Base-by-base conservation (phyloP, 495 filamentous ascomycete species). In the Aspergillus wentii region DNA sequence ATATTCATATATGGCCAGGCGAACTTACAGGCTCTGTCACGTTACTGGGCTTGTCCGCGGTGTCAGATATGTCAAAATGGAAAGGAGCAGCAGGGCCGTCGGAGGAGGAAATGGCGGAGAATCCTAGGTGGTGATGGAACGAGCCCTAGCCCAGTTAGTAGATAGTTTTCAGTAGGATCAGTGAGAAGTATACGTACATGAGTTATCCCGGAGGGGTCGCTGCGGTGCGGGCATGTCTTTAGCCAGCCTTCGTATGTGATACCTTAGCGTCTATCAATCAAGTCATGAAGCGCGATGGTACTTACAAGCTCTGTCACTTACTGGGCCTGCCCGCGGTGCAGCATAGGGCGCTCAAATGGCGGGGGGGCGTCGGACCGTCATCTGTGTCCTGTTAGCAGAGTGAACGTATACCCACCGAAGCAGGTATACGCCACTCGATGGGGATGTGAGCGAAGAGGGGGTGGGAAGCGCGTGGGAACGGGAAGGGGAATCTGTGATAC, bases 231-330 rank as follows among this genome's bases (percentile, higher is more conserved):
- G 18, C 33, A 4, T 30, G 21, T 41, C 33, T 46, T 46, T 46
- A 46, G 32, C 37, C 38, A 46, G 43, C 43, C 43, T 46, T 19
- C 10, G 8, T 18, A 14, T 14, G n/a, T n/a, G n/a, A n/a, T n/a
- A n/a, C n/a, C n/a, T n/a, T n/a, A n/a, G n/a, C n/a, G n/a, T n/a
- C n/a, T n/a, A n/a, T n/a, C n/a, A n/a, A n/a, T n/a, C n/a, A n/a
- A n/a, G n/a, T n/a, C n/a, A n/a, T n/a, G n/a, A n/a, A n/a, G 4
- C 14, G 11, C 11, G 3, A 5, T 9, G 13, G 16, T 9, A 43
- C 44, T 30, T 26, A 48, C 44, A 48, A 48, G 39, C 39, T 40
- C 44, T 48, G 40, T 48, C 44, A 35, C 39, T 43, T 39, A 42
- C 44, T 47, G 38, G 38, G 44, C 44, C 30, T n/a, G 38, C 28